Conservation (phyloP, 768 basidiomycete species). For the Peribolospora kevripleyi region DNA sequence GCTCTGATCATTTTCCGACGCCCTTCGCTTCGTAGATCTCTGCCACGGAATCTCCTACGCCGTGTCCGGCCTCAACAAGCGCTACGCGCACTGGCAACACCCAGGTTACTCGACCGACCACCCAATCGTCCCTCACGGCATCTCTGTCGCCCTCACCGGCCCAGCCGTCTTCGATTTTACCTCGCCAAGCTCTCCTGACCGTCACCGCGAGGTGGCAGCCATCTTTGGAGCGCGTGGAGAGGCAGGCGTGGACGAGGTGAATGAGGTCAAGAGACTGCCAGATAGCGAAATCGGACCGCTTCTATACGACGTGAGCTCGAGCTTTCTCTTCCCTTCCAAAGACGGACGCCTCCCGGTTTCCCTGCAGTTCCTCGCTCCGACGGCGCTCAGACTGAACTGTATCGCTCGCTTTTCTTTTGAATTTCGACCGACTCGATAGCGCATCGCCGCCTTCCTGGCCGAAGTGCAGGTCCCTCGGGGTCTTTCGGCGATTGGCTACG, state of each 20-base stretch:
- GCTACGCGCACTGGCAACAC: slow-evolving; percentile 73
- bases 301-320: slow-evolving; percentile 62
- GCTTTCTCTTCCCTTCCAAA: slow-evolving; percentile 41
- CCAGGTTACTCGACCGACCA: slow-evolving; percentile 62
- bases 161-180: slow-evolving; percentile 95
- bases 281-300: slow-evolving; percentile 55
- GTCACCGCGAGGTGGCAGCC: slow-evolving; percentile 67
- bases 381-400: too few species aligned
- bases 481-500: slow-evolving; percentile 41
- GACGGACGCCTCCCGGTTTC: too few species aligned
- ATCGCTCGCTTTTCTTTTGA: too few species aligned
- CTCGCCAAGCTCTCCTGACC: slow-evolving; percentile 70
- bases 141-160: slow-evolving; percentile 61
- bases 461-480: slow-evolving; percentile 62
- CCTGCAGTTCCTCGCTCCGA: too few species aligned
- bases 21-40: slow-evolving; percentile 7
- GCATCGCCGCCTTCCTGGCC: slow-evolving; percentile 65
- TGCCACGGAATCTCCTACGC: slow-evolving; percentile 19
- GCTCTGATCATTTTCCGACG: not conserved
- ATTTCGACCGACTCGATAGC: slow-evolving; percentile 18
- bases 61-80: slow-evolving; percentile 82
- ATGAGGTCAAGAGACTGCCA: slow-evolving; percentile 34
- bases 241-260: slow-evolving; percentile 25
- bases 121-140: slow-evolving; percentile 51
- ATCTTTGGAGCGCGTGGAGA: slow-evolving; percentile 34